These are phyloP conservation scores for Russula earlei DNA, from an alignment of 768 basidiomycete species.

Conservation along the genomic window DNA sequence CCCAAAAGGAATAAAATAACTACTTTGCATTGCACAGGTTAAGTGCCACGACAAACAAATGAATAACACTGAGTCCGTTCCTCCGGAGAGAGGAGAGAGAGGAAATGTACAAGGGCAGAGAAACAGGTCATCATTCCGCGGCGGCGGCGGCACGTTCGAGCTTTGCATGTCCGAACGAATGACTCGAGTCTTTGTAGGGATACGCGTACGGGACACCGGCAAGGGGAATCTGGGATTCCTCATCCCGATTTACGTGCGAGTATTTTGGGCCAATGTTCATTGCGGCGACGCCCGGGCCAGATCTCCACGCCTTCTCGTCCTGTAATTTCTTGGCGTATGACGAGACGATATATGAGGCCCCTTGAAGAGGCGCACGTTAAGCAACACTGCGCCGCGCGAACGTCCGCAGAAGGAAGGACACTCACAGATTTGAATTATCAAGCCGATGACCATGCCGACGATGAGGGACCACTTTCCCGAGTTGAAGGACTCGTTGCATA, in stretches of 20 bases:
- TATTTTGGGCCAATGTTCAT: neutral
- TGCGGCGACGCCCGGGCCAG: neutral
- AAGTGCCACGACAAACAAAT: neutral
- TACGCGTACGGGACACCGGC: neutral
- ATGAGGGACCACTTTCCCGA: neutral
- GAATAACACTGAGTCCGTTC: neutral
- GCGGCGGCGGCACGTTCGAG: neutral
- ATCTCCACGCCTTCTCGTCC: neutral
- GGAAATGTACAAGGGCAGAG: neutral
- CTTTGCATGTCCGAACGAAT: constrained; percentile 2
- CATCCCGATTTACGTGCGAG: neutral
- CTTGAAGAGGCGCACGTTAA: neutral
- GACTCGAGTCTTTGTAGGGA: neutral
- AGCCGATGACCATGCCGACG: neutral
- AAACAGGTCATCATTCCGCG: neutral
- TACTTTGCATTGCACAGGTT: neutral
- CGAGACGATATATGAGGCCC: constrained; percentile 14
- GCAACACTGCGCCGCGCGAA: neutral
- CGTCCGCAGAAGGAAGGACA: neutral
- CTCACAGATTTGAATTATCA: constrained; percentile 14
- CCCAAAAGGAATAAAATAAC: no score
- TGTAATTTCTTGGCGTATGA: constrained; percentile 5
- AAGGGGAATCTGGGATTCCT: constrained; percentile 4
- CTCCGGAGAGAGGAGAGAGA: neutral
- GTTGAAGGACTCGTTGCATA: constrained; percentile 3